These are phyloP conservation scores for Boehmeria nivea DNA, from an alignment of 306 rosid genomes.

Conservation along the genomic window DNA sequence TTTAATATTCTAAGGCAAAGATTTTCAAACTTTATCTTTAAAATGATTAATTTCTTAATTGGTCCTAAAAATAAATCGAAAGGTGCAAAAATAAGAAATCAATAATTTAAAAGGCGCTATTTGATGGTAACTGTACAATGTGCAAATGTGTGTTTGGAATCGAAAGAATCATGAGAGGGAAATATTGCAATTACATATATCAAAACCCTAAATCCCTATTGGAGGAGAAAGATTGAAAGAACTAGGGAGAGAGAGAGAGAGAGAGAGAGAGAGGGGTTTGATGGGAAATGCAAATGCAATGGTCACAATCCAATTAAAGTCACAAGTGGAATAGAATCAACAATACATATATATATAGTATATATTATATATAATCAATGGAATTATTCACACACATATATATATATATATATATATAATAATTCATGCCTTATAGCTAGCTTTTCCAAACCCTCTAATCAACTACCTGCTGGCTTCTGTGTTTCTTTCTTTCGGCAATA, in stretches of 20 bases:
- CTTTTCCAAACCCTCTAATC: background rate
- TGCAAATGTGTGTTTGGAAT: background rate
- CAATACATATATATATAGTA: background rate
- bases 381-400: background rate
- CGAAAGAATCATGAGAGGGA: constrained; percentile 2
- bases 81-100: no score
- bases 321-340: background rate
- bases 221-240: no score
- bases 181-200: background rate
- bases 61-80: no score
- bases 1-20: no score
- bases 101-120: no score
- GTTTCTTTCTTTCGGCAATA: background rate
- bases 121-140: background rate
- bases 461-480: background rate
- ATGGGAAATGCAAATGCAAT: constrained; percentile 12
- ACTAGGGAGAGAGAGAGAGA: background rate
- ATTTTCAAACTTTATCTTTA: no score
- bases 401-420: background rate
- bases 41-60: no score
- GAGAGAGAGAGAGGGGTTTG: background rate
- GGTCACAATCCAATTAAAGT: constrained; percentile 10
- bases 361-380: no score
- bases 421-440: background rate
- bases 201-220: no score